Evolutionary conservation across 441 rosid species (phyloP).

Genomic region (Flueggea neowawraea): DNA sequence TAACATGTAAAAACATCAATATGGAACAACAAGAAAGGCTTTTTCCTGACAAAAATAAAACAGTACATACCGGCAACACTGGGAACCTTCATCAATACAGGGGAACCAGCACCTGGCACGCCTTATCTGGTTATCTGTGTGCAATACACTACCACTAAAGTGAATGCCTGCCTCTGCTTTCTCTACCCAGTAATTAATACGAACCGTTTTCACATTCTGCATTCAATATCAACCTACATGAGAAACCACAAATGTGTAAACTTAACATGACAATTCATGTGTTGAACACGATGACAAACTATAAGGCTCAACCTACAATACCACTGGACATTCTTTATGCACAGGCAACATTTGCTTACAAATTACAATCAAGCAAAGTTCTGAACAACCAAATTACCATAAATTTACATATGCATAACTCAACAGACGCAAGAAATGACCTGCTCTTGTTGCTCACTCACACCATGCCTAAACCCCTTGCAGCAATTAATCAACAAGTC

Average conservation of each 20-base stretch:
- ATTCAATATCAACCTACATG: slow-evolving; percentile 57
- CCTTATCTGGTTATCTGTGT: slow-evolving; percentile 87
- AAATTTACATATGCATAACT: neutral
- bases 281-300: neutral
- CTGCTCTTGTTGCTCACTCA: slow-evolving; percentile 53
- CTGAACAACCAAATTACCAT: too few species aligned
- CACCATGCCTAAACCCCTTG: slow-evolving; percentile 65
- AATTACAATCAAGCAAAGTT: too few species aligned
- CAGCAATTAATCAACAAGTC: slow-evolving; percentile 90
- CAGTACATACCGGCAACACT: slow-evolving; percentile 73
- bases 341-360: too few species aligned
- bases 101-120: slow-evolving; percentile 99
- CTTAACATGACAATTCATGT: slow-evolving; percentile 27
- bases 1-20: slow-evolving; percentile 7
- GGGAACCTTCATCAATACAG: slow-evolving; percentile 76
- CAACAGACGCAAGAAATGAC: slow-evolving; percentile 9
- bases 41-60: slow-evolving; percentile 2
- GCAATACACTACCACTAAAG: slow-evolving; percentile 69
- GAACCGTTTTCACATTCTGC: slow-evolving; percentile 96
- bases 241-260: slow-evolving; percentile 41
- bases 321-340: too few species aligned
- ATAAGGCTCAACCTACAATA: neutral
- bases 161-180: slow-evolving; percentile 88
- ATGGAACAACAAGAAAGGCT: neutral
- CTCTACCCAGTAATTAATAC: slow-evolving; percentile 89